Evolutionary conservation across 1,284 basidiomycete species (phyloP).

Genomic region (Rhodotorula sp.): DNA sequence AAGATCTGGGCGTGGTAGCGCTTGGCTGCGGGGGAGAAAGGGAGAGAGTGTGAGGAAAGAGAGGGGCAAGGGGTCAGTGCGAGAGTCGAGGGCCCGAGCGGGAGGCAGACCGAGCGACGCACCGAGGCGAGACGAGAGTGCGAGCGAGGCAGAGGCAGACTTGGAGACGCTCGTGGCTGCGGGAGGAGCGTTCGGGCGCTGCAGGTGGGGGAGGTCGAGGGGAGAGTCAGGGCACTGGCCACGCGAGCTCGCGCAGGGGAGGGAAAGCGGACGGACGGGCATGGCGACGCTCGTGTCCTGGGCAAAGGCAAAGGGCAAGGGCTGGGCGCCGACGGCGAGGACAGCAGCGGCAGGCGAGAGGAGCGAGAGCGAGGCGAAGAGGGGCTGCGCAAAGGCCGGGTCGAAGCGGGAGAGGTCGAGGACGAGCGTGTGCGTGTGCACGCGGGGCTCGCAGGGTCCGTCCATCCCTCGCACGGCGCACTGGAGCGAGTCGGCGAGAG

Average conservation of each 20-base stretch:
- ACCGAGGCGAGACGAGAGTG: constrained; percentile 17
- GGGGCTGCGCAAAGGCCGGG: neutral
- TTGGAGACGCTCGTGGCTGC: constrained; percentile 14
- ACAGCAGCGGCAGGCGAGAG: constrained; percentile 1
- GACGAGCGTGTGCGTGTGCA: constrained; percentile 5
- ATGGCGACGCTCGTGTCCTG: constrained; percentile 31
- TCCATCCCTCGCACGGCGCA: neutral
- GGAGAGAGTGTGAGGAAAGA: neutral
- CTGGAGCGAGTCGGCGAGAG: neutral
- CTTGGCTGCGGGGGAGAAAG: constrained; percentile 15
- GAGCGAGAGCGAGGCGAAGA: constrained; percentile 22
- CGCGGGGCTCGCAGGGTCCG: neutral
- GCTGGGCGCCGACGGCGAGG: constrained; percentile 21
- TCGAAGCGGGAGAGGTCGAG: constrained; percentile 17
- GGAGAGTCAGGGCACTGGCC: neutral
- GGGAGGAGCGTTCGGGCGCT: constrained; percentile 8
- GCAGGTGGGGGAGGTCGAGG: neutral
- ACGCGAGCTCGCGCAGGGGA: neutral
- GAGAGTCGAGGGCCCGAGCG: too few species aligned
- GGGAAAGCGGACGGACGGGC: constrained; percentile 16
- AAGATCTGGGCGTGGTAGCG: constrained; percentile 39
- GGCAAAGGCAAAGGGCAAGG: constrained; percentile 8
- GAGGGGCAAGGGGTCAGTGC: too few species aligned
- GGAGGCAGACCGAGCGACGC: neutral
- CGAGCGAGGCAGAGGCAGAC: constrained; percentile 13